Evolutionary conservation across 176 grass and related monocot species (phyloP).

Genomic region (Oryza meridionalis): DNA sequence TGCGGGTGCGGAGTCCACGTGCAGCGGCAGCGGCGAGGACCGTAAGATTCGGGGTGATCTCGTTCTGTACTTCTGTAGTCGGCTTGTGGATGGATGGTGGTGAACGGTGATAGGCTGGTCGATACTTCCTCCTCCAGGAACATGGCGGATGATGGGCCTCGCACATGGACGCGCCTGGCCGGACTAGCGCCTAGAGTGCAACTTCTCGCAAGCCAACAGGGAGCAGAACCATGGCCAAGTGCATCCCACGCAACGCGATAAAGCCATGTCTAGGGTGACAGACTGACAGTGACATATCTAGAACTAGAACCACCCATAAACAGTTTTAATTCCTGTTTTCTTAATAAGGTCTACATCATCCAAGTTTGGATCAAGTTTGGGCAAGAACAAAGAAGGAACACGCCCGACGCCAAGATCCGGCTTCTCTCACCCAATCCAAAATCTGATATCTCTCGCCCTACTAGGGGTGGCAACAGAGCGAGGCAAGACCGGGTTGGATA

Average conservation of each 20-base stretch:
- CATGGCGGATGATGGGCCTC: not conserved
- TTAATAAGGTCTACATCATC: not conserved
- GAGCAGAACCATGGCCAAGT: not conserved
- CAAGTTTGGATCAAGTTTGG: too few relatives aligned
- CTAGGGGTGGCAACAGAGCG: too few relatives aligned
- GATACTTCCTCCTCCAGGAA: not conserved
- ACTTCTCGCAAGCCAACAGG: not conserved
- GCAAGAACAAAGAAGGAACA: too few relatives aligned
- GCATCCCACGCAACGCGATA: not conserved
- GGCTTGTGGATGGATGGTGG: not conserved
- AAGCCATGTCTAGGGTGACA: not conserved
- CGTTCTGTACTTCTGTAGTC: not conserved
- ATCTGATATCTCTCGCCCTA: too few relatives aligned
- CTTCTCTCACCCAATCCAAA: too few relatives aligned
- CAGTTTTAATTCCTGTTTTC: not conserved
- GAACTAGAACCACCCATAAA: not conserved
- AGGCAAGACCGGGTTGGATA: too few relatives aligned
- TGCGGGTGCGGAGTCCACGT: not conserved
- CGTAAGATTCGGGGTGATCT: not conserved
- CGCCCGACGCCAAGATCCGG: too few relatives aligned
- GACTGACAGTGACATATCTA: not conserved
- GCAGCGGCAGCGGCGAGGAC: slow-evolving; percentile 11
- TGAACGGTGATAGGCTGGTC: not conserved
- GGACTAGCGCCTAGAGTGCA: not conserved
- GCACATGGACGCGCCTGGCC: not conserved